phyloP scores from a whole-genome alignment of 371 early-diverging fungal genomes.

The Haplosporangium sp. region DNA sequence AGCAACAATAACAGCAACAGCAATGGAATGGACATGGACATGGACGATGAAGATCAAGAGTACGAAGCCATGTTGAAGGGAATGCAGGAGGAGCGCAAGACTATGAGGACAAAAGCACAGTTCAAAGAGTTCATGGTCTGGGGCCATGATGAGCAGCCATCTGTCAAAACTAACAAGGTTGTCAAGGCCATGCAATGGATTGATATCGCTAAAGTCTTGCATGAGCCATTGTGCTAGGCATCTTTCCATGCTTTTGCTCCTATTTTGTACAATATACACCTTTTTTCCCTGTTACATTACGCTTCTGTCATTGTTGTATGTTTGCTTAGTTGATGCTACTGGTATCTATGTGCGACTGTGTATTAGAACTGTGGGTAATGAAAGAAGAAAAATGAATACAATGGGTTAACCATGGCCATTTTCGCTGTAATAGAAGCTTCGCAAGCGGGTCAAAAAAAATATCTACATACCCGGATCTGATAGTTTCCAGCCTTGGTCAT shows the following conservation, averaged over 20 bases:
- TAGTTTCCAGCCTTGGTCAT: conserved; percentile 92
- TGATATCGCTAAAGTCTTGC: conserved; percentile 45
- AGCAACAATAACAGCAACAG: not conserved
- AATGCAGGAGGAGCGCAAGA: conserved; percentile 46
- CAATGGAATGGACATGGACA: conserved; percentile 1
- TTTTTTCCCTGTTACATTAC: not conserved
- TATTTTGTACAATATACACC: not conserved
- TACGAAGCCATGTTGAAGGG: conserved; percentile 50
- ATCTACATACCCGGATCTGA: conserved; percentile 79
- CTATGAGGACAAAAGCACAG: conserved; percentile 27
- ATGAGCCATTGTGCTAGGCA: conserved; percentile 26
- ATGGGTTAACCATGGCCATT: too few species aligned
- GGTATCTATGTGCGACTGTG: too few species aligned
- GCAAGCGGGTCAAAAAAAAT: not conserved
- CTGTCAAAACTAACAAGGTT: conserved; percentile 31
- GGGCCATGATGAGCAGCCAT: conserved; percentile 51
- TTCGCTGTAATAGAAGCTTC: too few species aligned
- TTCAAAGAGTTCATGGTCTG: conserved; percentile 46
- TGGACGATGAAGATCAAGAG: conserved; percentile 34
- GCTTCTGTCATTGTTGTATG: not conserved
- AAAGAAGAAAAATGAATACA: too few species aligned
- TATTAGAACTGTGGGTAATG: too few species aligned
- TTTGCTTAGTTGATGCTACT: not conserved
- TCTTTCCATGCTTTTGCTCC: not conserved
- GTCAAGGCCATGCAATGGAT: conserved; percentile 52